Base-by-base conservation (phyloP, 73 alveolate genomes). In the Stentor coeruleus region DNA sequence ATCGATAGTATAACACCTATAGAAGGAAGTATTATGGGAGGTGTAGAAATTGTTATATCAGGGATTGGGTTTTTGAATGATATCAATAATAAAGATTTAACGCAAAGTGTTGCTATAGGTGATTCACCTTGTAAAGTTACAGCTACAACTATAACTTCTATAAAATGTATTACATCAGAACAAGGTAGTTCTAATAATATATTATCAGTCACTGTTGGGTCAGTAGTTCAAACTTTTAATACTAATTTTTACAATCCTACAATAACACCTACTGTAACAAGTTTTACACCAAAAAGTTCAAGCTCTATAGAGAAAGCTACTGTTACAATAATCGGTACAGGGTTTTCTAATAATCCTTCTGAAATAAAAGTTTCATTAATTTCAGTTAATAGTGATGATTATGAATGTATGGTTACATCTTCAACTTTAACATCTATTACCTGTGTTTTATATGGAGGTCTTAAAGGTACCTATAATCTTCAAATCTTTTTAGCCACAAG, bases 401-500 rank as follows among this genome's bases (percentile, higher is more conserved):
- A 26, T 28, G 37, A 20, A 1, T 66, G 79, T 2, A 26, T 66
- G 39, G 79, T 66, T 3, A 2, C 37, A 20, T 20, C 40, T 15
- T 20, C 39, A 66, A 66, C 42, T 66, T 1, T 15, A 0, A 26
- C 79, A 1, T 31, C n/a, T 28, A 66, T 66, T 66, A 26, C 79
- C 79, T 66, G 79, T 2, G 39, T 28, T 33, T 26, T 66, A 20
- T 26, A 20, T 11, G 79, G 79, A 66, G 79, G 79, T 26, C 79
- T 40, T 2, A 20, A 26, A 66, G 79, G 39, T 40, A 66, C 79
- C 2, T 66, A 66, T 33, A 31, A 20, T 26, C n/a, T 66, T 20
- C n/a, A 37, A 20, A 15, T 66, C 14, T 1, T 31, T 11, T 20
- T 20, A 20, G n/a, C 36, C 37, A 37, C 79, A 28, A 11, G 33